Percentiles rank a stretch among this genome's conserved stretches.
These are phyloP conservation scores for Pulicaria dysenterica DNA, from an alignment of 129 eudicot species.

Conservation along the genomic window DNA sequence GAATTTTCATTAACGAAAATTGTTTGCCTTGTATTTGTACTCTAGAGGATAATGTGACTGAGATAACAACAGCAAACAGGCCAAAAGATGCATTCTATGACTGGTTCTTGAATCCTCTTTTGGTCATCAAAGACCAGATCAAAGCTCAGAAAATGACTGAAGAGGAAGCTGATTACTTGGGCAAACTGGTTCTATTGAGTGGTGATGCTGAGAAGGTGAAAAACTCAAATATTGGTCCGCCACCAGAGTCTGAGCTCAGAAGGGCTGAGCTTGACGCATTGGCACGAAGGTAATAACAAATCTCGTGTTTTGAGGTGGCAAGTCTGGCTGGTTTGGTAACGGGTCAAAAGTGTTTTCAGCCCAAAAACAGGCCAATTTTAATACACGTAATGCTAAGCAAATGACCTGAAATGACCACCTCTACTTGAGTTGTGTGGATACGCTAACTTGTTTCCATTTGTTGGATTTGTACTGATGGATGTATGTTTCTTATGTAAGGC, in stretches of 20 bases:
- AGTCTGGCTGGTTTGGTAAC: neutral
- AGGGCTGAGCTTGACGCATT: slow-evolving; percentile 83
- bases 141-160: slow-evolving; percentile 70
- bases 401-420: neutral
- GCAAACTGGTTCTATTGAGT: slow-evolving; percentile 58
- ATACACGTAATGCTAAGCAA: neutral
- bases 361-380: neutral
- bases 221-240: slow-evolving; percentile 42
- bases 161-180: slow-evolving; percentile 70
- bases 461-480: slow-evolving; percentile 16
- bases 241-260: slow-evolving; percentile 73
- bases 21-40: slow-evolving; percentile 10
- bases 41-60: slow-evolving; percentile 70
- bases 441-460: neutral
- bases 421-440: neutral
- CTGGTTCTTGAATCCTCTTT: slow-evolving; percentile 86
- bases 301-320: neutral
- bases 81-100: slow-evolving; percentile 81
- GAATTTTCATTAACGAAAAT: neutral
- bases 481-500: slow-evolving; percentile 35
- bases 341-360: neutral
- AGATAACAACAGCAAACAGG: slow-evolving; percentile 71
- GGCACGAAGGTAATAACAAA: slow-evolving; percentile 68
- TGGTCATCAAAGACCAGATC: slow-evolving; percentile 86
- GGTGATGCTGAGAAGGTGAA: slow-evolving; percentile 63